Percentiles rank a stretch among this genome's conserved stretches.
Evolutionary conservation across 108 stramenopile species (phyloP).

Genomic region (Cyclotella kingstonii): DNA sequence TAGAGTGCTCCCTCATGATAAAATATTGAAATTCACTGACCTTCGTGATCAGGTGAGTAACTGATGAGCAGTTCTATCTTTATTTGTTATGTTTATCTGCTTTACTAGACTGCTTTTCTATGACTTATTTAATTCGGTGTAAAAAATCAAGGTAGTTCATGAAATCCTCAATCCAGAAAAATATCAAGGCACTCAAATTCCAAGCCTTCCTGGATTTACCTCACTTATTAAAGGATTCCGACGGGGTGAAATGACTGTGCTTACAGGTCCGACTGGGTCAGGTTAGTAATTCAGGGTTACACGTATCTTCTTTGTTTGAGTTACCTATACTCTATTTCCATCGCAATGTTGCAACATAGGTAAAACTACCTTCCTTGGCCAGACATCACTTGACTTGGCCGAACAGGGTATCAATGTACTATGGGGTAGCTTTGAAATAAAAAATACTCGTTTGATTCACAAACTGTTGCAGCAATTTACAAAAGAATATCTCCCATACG

Average conservation of each 20-base stretch:
- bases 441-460: slow-evolving; percentile 87
- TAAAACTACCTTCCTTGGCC: slow-evolving; percentile 94
- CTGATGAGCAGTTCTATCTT: background rate
- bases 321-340: background rate
- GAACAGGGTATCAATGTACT: slow-evolving; percentile 87
- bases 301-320: background rate
- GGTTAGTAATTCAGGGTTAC: background rate
- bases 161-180: slow-evolving; percentile 81
- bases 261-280: slow-evolving; percentile 91
- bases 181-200: slow-evolving; percentile 59
- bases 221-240: slow-evolving; percentile 90
- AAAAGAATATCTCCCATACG: slow-evolving; percentile 63
- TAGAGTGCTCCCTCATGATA: slow-evolving; percentile 63
- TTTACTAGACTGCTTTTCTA: background rate
- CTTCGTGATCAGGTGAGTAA: slow-evolving; percentile 48
- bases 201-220: slow-evolving; percentile 85
- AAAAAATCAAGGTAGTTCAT: slow-evolving; percentile 57
- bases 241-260: slow-evolving; percentile 93
- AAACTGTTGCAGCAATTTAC: slow-evolving; percentile 91
- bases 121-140: background rate
- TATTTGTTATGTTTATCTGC: background rate
- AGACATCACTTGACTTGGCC: slow-evolving; percentile 90
- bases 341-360: slow-evolving; percentile 10
- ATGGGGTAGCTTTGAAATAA: slow-evolving; percentile 98
- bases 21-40: slow-evolving; percentile 76